phyloP scores from a whole-genome alignment of 2,329 filamentous ascomycete species.

The Penicillium sp. region DNA sequence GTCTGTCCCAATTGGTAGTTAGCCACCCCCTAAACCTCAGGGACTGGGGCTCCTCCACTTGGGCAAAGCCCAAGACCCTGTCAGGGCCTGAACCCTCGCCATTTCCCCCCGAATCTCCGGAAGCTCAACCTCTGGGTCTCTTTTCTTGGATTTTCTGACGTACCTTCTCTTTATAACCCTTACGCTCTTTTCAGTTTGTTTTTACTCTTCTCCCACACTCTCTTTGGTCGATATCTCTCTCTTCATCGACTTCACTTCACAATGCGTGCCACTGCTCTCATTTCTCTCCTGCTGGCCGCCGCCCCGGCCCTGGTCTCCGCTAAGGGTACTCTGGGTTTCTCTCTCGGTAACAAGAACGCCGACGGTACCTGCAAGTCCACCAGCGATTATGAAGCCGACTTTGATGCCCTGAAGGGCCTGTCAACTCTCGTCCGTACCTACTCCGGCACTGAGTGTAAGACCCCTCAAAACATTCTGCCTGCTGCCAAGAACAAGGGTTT shows the following conservation, averaged over 20 bases:
- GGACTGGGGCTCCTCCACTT: constrained; percentile 2
- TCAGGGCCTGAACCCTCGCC: constrained; percentile 14
- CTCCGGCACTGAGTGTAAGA: constrained; percentile 65
- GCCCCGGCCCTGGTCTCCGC: constrained; percentile 52
- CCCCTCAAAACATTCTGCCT: constrained; percentile 61
- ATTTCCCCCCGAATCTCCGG: constrained; percentile 7
- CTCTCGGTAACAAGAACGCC: constrained; percentile 63
- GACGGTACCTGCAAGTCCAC: constrained; percentile 63
- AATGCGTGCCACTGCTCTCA: constrained; percentile 48
- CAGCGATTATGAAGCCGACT: constrained; percentile 64
- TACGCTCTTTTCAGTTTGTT: constrained; percentile 5
- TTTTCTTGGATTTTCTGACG: constrained; percentile 13
- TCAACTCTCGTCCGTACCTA: constrained; percentile 65
- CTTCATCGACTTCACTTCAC: constrained; percentile 18
- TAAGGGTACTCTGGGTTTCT: constrained; percentile 61
- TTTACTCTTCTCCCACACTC: not conserved
- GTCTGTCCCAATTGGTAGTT: not conserved
- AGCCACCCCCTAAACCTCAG: not conserved
- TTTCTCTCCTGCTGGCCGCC: constrained; percentile 44
- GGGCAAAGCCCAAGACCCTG: constrained; percentile 7
- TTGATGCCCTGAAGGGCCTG: constrained; percentile 57
- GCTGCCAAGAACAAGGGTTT: constrained; percentile 65
- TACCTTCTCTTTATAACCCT: constrained; percentile 7
- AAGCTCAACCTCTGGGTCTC: not conserved
- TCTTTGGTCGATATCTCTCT: constrained; percentile 3